Conservation (phyloP, 352 stramenopile species). For the Phytophthora sansomeana region DNA sequence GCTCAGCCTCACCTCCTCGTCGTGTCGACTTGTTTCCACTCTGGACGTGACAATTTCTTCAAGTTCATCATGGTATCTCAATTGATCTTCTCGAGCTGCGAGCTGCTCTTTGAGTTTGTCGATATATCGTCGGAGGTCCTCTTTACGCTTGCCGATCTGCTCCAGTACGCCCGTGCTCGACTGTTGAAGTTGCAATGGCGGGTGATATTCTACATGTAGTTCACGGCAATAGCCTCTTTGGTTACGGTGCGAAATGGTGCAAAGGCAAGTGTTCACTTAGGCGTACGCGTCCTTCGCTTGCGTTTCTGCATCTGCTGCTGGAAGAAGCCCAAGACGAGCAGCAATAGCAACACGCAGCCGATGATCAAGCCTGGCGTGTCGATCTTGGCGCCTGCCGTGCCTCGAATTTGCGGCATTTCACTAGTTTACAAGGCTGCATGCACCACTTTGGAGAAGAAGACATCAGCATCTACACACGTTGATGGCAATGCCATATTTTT, state of each 20-base stretch:
- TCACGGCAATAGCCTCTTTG: neutral
- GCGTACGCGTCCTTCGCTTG: slow-evolving; percentile 33
- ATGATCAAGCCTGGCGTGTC: slow-evolving; percentile 52
- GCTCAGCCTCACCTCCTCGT: slow-evolving; percentile 50
- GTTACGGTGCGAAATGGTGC: neutral
- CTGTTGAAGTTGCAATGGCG: slow-evolving; percentile 49
- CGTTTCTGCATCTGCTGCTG: slow-evolving; percentile 45
- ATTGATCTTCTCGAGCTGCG: slow-evolving; percentile 56
- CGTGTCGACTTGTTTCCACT: slow-evolving; percentile 51
- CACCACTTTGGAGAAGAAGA: neutral
- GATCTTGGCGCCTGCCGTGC: slow-evolving; percentile 28
- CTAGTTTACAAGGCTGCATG: slow-evolving; percentile 2
- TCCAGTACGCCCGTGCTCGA: slow-evolving; percentile 40
- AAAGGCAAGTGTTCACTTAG: neutral
- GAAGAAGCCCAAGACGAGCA: slow-evolving; percentile 50
- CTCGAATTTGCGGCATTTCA: slow-evolving; percentile 52
- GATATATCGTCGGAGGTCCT: slow-evolving; percentile 72
- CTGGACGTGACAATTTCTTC: slow-evolving; percentile 70
- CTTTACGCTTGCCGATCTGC: slow-evolving; percentile 69
- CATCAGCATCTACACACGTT: neutral
- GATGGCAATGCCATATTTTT: slow-evolving; percentile 22
- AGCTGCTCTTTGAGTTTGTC: slow-evolving; percentile 56
- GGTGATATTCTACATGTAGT: slow-evolving; percentile 48
- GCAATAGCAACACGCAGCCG: slow-evolving; percentile 43
- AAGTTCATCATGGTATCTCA: slow-evolving; percentile 70